Conservation (phyloP, 805 yeast species). For the Candida suzukii region DNA sequence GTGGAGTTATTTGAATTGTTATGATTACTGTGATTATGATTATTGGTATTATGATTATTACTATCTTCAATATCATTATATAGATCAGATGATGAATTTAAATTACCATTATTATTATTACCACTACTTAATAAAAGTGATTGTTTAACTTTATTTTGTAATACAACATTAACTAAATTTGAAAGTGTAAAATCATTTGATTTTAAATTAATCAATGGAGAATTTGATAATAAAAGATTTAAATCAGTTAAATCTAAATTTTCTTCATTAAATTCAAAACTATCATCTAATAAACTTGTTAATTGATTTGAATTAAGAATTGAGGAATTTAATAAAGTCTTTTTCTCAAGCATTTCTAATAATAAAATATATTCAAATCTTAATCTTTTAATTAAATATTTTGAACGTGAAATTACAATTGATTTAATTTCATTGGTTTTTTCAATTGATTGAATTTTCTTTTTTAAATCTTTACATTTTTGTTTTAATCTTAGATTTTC, state of each 20-base stretch:
- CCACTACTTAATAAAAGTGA: background rate
- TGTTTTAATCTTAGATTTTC: conserved; percentile 34
- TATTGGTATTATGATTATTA: too few relatives aligned
- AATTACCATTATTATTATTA: background rate
- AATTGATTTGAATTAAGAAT: background rate
- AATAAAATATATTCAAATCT: conserved; percentile 78
- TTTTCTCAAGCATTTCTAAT: conserved; percentile 69
- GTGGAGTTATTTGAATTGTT: too few relatives aligned
- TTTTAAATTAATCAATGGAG: background rate
- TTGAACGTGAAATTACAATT: conserved; percentile 69
- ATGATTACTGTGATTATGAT: too few relatives aligned
- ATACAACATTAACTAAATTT: background rate
- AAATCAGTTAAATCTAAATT: background rate
- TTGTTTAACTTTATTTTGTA: background rate
- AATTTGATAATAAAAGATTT: background rate
- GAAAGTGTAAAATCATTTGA: background rate
- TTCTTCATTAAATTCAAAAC: background rate
- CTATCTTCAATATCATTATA: too few relatives aligned
- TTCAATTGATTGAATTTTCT: conserved; percentile 65
- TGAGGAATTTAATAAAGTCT: conserved; percentile 22
- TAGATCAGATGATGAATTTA: too few relatives aligned
- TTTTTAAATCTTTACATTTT: conserved; percentile 67
- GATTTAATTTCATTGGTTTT: conserved; percentile 71
- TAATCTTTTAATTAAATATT: conserved; percentile 66
- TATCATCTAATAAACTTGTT: background rate